Evolutionary conservation across 495 filamentous ascomycete species (phyloP).

Genomic region (Hypoxylon trugodes): DNA sequence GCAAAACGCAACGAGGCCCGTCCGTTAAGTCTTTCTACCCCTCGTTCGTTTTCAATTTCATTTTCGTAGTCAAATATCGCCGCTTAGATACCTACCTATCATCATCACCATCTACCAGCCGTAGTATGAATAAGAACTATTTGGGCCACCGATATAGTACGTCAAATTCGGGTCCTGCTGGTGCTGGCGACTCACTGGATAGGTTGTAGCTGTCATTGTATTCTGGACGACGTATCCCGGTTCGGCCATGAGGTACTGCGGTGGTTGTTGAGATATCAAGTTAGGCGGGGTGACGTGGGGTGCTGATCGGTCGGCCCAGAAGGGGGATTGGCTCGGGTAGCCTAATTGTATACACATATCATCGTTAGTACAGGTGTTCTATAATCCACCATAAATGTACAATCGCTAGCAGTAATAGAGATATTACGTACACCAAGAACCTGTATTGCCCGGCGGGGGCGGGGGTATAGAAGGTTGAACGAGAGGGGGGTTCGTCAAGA

Average conservation of each 20-base stretch:
- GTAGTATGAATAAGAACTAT: too few species aligned
- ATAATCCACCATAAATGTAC: neutral
- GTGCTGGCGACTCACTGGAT: constrained; percentile 2
- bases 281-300: constrained; percentile 12
- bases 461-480: constrained; percentile 24
- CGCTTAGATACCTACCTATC: too few species aligned
- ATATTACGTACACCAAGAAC: constrained; percentile 30
- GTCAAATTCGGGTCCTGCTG: constrained; percentile 14
- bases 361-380: constrained; percentile 2
- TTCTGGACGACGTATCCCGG: constrained; percentile 18
- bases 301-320: constrained; percentile 15
- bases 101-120: too few species aligned
- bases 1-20: too few species aligned
- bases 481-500: constrained; percentile 30
- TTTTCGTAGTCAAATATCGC: too few species aligned
- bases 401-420: too few species aligned
- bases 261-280: too few species aligned
- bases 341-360: too few species aligned
- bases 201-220: too few species aligned
- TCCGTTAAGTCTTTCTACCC: too few species aligned
- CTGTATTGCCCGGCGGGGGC: constrained; percentile 10
- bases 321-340: constrained; percentile 26
- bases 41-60: too few species aligned
- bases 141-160: constrained; percentile 25
- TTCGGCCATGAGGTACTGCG: constrained; percentile 15